Evolutionary conservation across 1,139 yeast species (phyloP).

Genomic region (Pichia cactophila): DNA sequence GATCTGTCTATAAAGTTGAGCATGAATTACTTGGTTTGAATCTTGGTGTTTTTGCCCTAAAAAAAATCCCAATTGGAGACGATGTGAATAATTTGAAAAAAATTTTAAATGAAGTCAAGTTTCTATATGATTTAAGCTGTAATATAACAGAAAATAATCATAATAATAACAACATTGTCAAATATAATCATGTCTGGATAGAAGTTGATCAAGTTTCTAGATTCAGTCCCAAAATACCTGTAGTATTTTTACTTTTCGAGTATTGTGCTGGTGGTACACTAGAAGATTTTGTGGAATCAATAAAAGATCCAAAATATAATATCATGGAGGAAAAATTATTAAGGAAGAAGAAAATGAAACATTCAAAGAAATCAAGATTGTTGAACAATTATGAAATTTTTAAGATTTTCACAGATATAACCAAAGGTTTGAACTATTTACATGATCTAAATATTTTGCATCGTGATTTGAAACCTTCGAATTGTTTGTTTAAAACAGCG

Average conservation of each 20-base stretch:
- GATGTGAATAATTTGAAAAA: constrained; percentile 59
- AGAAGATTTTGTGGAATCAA: constrained; percentile 52
- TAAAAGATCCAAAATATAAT: constrained; percentile 29
- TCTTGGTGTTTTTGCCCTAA: constrained; percentile 75
- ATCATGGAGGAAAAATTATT: constrained; percentile 29
- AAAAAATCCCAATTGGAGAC: constrained; percentile 77
- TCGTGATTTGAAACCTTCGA: constrained; percentile 82
- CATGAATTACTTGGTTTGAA: constrained; percentile 66
- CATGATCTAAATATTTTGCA: constrained; percentile 74
- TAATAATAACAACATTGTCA: constrained; percentile 47
- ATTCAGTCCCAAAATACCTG: constrained; percentile 61
- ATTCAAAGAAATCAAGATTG: constrained; percentile 18
- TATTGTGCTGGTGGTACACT: constrained; percentile 85
- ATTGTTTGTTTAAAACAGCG: constrained; percentile 53
- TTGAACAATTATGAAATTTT: constrained; percentile 45
- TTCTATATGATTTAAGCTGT: constrained; percentile 40
- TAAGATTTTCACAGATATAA: constrained; percentile 59
- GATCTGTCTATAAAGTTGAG: constrained; percentile 75
- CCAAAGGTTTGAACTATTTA: constrained; percentile 61
- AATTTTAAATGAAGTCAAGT: constrained; percentile 71
- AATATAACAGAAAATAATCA: constrained; percentile 14
- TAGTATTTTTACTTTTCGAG: constrained; percentile 77
- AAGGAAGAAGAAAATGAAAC: constrained; percentile 25
- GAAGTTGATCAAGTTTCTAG: constrained; percentile 61
- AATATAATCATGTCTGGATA: constrained; percentile 88